Evolutionary conservation across 345 rosid species (phyloP).

Genomic region (Kernera saxatilis): DNA sequence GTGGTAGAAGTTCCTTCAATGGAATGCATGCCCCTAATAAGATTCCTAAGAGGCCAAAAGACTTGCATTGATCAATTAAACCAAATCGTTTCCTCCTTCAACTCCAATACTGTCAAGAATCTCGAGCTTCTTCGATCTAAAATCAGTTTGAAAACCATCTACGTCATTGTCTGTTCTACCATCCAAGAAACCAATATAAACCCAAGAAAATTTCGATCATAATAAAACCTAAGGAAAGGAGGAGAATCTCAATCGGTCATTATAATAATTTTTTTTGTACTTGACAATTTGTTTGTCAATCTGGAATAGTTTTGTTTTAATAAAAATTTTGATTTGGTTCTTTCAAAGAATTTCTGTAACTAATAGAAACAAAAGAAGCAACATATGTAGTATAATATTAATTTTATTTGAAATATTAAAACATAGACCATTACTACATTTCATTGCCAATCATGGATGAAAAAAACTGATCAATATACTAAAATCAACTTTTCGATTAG

Average conservation of each 20-base stretch:
- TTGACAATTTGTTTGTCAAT: too few relatives aligned
- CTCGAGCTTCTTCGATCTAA: constrained; percentile 29
- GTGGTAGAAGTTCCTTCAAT: constrained; percentile 82
- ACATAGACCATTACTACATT: neutral
- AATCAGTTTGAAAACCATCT: constrained; percentile 46
- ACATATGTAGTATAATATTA: too few relatives aligned
- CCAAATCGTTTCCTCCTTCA: constrained; percentile 43
- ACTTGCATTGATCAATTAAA: constrained; percentile 52
- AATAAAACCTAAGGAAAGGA: too few relatives aligned
- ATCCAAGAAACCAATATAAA: constrained; percentile 41
- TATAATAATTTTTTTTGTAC: too few relatives aligned
- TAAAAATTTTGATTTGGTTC: too few relatives aligned
- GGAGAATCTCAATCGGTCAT: too few relatives aligned
- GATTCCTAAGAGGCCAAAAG: constrained; percentile 40
- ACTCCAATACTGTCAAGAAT: constrained; percentile 43
- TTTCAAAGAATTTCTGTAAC: too few relatives aligned
- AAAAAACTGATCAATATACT: neutral
- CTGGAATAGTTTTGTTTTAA: too few relatives aligned
- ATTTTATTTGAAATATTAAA: neutral
- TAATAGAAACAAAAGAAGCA: too few relatives aligned
- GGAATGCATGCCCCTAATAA: constrained; percentile 83
- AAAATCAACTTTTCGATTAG: neutral
- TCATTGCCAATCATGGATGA: neutral
- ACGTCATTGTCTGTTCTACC: constrained; percentile 43
- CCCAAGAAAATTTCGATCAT: constrained; percentile 44